Conservation (phyloP, 495 filamentous ascomycete species). For the Penicillium paxilli region DNA sequence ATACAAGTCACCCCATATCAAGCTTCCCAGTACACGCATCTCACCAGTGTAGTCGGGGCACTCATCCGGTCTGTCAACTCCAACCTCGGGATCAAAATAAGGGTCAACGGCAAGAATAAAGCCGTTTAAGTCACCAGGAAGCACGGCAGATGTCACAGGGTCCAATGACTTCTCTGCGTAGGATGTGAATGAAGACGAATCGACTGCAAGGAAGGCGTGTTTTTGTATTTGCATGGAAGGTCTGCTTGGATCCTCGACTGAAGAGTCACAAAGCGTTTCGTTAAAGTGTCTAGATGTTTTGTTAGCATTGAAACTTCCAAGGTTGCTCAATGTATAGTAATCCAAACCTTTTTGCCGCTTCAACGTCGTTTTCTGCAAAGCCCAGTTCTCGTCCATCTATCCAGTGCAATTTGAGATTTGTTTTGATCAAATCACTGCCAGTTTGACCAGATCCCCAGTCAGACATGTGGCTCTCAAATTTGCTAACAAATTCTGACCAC, state of each 20-base stretch:
- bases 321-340: background rate
- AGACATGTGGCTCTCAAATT: slow-evolving; percentile 24
- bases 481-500: slow-evolving; percentile 24
- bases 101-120: slow-evolving; percentile 32
- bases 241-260: background rate
- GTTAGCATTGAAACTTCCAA: background rate
- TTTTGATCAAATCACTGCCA: slow-evolving; percentile 20
- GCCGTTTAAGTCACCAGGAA: slow-evolving; percentile 19
- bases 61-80: slow-evolving; percentile 15
- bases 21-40: slow-evolving; percentile 32
- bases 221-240: slow-evolving; percentile 1
- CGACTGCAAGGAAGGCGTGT: slow-evolving; percentile 19
- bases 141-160: slow-evolving; percentile 5
- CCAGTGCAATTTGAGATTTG: slow-evolving; percentile 32
- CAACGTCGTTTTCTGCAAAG: slow-evolving; percentile 27
- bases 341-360: slow-evolving; percentile 29
- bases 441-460: slow-evolving; percentile 30
- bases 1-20: slow-evolving; percentile 37
- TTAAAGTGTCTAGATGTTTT: slow-evolving; percentile 17
- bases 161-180: slow-evolving; percentile 21
- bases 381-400: slow-evolving; percentile 28
- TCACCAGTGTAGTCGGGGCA: slow-evolving; percentile 25
- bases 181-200: slow-evolving; percentile 22
- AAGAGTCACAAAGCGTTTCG: background rate
- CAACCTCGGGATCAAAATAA: slow-evolving; percentile 12